A percentile compares a stretch with the other conserved stretches of the same genome.
Conservation (phyloP, 2,329 filamentous ascomycete genomes). For the Atkinsonella texensis region DNA sequence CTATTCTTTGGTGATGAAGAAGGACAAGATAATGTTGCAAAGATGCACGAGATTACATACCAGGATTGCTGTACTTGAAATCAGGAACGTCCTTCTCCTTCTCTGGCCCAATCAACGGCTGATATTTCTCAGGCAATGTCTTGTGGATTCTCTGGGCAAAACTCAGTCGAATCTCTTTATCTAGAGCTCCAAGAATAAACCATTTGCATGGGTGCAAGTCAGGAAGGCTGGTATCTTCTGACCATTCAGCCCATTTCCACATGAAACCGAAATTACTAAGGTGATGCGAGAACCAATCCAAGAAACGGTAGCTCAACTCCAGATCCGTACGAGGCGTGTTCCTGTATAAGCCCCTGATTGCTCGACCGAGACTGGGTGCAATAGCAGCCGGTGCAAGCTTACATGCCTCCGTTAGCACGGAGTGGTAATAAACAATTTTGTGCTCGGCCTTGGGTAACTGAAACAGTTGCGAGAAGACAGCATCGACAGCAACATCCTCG, state of each 20-base stretch:
- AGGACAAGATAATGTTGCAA: not conserved
- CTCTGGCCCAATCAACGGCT: conserved; percentile 66
- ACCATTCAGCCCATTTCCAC: conserved; percentile 99
- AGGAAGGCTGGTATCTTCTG: conserved; percentile 69
- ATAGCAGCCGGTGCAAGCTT: conserved; percentile 95
- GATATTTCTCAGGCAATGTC: conserved; percentile 76
- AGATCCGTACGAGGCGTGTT: conserved; percentile 74
- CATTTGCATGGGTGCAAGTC: conserved; percentile 79
- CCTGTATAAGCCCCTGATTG: conserved; percentile 83
- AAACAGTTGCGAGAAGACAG: conserved; percentile 90
- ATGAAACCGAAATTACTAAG: conserved; percentile 98
- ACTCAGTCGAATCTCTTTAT: conserved; percentile 93
- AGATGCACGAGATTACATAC: conserved; percentile 34
- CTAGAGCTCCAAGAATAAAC: conserved; percentile 80
- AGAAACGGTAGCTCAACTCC: conserved; percentile 74
- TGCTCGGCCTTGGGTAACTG: conserved; percentile 79
- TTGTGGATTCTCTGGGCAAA: conserved; percentile 95
- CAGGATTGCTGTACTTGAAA: conserved; percentile 74
- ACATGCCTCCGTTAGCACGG: conserved; percentile 86
- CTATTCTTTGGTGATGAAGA: not conserved
- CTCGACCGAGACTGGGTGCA: conserved; percentile 82
- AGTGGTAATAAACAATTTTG: conserved; percentile 94
- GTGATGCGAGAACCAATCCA: conserved; percentile 98
- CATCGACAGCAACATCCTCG: conserved; percentile 94
- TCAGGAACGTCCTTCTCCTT: conserved; percentile 94